These are phyloP conservation scores for Plasmodium reichenowi DNA, from an alignment of 169 alveolate species.

Conservation along the genomic window DNA sequence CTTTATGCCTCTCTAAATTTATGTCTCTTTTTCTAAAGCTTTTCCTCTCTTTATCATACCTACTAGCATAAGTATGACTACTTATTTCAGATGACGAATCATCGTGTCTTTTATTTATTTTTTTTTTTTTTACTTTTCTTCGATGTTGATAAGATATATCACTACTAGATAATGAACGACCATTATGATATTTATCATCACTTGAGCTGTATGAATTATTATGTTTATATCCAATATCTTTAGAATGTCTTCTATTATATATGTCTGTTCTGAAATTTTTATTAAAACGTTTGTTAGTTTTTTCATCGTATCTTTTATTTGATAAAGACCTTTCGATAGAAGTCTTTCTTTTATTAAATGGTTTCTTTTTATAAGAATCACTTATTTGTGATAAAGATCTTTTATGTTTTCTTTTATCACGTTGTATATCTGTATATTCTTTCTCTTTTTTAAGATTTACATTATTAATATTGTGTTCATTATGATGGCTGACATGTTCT, in stretches of 20 bases:
- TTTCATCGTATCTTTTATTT: too few species aligned
- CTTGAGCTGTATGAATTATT: neutral
- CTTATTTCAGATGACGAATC: neutral
- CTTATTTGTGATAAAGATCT: too few species aligned
- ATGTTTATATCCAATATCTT: neutral
- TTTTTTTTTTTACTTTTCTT: conserved; percentile 16
- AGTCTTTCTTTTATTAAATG: too few species aligned
- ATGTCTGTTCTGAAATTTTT: neutral
- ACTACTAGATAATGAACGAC: conserved; percentile 6
- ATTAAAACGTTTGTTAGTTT: too few species aligned
- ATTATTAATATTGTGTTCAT: too few species aligned
- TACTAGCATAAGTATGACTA: conserved; percentile 3
- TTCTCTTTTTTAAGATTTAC: too few species aligned
- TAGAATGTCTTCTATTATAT: neutral
- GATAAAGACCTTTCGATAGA: too few species aligned
- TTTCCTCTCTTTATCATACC: conserved; percentile 8
- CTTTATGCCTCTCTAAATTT: neutral
- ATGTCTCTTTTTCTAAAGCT: conserved; percentile 13
- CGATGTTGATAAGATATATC: neutral
- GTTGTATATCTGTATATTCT: too few species aligned
- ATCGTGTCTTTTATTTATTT: conserved; percentile 11
- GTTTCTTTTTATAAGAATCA: too few species aligned
- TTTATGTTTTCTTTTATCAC: too few species aligned
- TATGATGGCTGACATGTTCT: too few species aligned
- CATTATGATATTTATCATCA: neutral